A percentile compares a stretch with the other conserved stretches of the same genome.
phyloP scores from a whole-genome alignment of 164 flowering plant genomes.

The Macadamia tetraphylla region DNA sequence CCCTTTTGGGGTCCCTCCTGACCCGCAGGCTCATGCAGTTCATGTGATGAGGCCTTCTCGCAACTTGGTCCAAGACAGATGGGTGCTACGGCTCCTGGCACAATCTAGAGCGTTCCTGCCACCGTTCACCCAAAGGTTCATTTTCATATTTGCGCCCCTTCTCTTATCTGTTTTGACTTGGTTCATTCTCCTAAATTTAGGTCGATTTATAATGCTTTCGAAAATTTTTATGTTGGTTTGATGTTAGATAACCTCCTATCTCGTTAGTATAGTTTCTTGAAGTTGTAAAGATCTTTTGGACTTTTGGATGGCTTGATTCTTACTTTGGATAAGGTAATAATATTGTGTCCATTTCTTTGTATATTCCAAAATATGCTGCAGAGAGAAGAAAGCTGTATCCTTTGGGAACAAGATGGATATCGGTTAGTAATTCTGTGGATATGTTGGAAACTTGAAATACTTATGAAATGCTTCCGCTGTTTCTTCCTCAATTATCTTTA shows the following conservation, averaged over 20 bases:
- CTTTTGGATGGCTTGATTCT: no score
- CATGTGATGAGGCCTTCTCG: conserved; percentile 18
- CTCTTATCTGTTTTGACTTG: background rate
- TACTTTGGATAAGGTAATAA: no score
- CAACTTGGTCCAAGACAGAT: conserved; percentile 8
- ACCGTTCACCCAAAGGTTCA: conserved; percentile 24
- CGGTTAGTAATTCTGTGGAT: background rate
- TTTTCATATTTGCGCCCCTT: background rate
- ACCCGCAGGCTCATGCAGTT: conserved; percentile 6
- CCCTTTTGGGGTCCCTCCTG: conserved; percentile 15
- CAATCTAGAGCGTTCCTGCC: conserved; percentile 18
- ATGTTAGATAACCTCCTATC: background rate
- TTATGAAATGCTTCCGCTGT: background rate
- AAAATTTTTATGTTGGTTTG: background rate
- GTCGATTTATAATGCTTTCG: background rate
- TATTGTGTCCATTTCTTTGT: no score
- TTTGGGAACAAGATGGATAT: no score
- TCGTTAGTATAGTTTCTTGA: no score
- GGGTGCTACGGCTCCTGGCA: conserved; percentile 4
- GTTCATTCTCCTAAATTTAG: background rate
- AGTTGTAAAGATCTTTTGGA: no score
- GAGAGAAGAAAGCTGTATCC: no score
- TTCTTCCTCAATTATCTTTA: background rate
- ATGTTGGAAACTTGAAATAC: background rate
- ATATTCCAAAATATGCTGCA: no score